Evolutionary conservation across 2,329 filamentous ascomycete genomes (phyloP), one percentile per base, ranked within the genome.

Genomic region (Xylaria sp.): DNA sequence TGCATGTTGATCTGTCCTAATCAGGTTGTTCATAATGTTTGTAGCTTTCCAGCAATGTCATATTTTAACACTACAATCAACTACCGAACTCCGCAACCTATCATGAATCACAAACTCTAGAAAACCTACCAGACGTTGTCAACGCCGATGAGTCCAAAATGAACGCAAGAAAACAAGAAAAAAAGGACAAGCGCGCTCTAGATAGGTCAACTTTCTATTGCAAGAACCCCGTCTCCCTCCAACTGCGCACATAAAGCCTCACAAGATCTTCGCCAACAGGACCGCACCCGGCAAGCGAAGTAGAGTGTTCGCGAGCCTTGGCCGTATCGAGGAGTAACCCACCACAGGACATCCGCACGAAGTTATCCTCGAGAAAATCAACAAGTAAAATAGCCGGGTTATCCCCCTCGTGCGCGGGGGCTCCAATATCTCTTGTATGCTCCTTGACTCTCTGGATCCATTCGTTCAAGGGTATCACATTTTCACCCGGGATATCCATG

Each of bases 221-320:
- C 57, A 73, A 46, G 36, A 71, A 72, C 0, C 71, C 67, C 55
- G 49, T 64, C 12, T 67, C 33, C 28, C 28, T 70, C 72, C 82
- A 83, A 9, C 60, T 66, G 13, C 71, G 43, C 48, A 83, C 73
- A 71, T 81, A 83, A 54, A 73, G 74, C 61, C 72, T 69, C 0
- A 75, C 76, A 3, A 80, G 56, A 5, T 79, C 75, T n/a, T 71
- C 75, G 49, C 66, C 70, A 2, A 83, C 79, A 1, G 80, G 79
- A 1, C 78, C 78, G 5, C 76, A 68, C 13, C 31, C 68, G 1
- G 73, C 67, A 64, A 85, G 66, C 0, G 78, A 79, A 20, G 71
- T 36, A 0, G 83, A 85, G 73, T 84, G 79, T 68, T 80, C 75
- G 1, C 60, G 64, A 3, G 75, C 73, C 33, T 78, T 77, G 12